Base-by-base conservation (phyloP, 768 basidiomycete species). In the Calocera viscosa region DNA sequence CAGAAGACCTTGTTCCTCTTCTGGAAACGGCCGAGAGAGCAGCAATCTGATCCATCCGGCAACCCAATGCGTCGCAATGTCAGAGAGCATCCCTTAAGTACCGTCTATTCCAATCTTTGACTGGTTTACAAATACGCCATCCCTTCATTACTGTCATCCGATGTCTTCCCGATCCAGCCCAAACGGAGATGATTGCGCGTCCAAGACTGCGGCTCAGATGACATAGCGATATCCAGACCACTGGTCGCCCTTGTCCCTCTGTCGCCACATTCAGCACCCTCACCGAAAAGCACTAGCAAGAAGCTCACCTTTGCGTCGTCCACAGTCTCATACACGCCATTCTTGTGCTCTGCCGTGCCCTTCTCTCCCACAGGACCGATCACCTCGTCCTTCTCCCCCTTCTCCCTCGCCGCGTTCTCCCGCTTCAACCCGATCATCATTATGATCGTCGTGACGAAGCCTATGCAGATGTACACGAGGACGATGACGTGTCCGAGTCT, bases 141-240 rank as follows among this genome's bases (percentile, higher is more conserved):
- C n/a, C n/a, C n/a, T n/a, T n/a, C n/a, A n/a, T n/a, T n/a, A n/a
- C n/a, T n/a, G n/a, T n/a, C n/a, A n/a, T n/a, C n/a, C n/a, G n/a
- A n/a, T n/a, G n/a, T n/a, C n/a, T n/a, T n/a, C n/a, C n/a, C n/a
- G n/a, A n/a, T n/a, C n/a, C n/a, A n/a, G n/a, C n/a, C n/a, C n/a
- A n/a, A n/a, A n/a, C n/a, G n/a, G n/a, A n/a, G n/a, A n/a, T n/a
- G n/a, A n/a, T n/a, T n/a, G n/a, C n/a, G n/a, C n/a, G n/a, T n/a
- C n/a, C n/a, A n/a, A n/a, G n/a, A n/a, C n/a, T n/a, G n/a, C n/a
- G n/a, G 14, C 43, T 24, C 24, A 88, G 49, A 84, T 72, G 17
- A 77, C 83, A 74, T 90, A 90, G 71, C 84, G 78, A 73, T 89
- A 90, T 26, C 88, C 88, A 71, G 86, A 88, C 88, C 87, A 89